These are phyloP conservation scores for Dichotomopilus funicola DNA, from an alignment of 2,329 filamentous ascomycete species.

Conservation along the genomic window DNA sequence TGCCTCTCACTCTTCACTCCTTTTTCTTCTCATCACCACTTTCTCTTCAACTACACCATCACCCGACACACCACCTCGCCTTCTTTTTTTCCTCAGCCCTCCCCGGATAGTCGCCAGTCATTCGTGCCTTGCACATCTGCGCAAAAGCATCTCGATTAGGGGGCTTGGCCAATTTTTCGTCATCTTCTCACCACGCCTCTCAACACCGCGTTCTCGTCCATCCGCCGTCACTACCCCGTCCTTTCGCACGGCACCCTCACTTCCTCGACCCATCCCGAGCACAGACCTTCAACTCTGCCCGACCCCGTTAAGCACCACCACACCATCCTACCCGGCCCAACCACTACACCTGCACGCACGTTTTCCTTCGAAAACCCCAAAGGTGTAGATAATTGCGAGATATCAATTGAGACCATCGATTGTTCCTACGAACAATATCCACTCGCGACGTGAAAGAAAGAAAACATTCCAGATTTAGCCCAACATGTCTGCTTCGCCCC, in stretches of 20 bases:
- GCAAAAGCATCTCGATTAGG: constrained; percentile 13
- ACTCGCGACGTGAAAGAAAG: constrained; percentile 18
- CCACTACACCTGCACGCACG: constrained; percentile 70
- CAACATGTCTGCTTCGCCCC: constrained; percentile 68
- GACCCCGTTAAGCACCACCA: constrained; percentile 16
- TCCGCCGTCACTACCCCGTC: constrained; percentile 15
- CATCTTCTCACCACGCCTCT: constrained; percentile 14
- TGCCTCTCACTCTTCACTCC: constrained; percentile 8
- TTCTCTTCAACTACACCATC: constrained; percentile 9
- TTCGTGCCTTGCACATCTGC: constrained; percentile 8
- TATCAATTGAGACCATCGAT: constrained; percentile 42
- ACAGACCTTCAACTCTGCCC: constrained; percentile 17
- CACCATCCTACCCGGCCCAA: constrained; percentile 35
- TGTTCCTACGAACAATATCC: constrained; percentile 33
- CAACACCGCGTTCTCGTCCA: constrained; percentile 17
- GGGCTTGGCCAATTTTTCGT: constrained; percentile 15
- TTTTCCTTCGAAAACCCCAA: constrained; percentile 81
- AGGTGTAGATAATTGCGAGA: constrained; percentile 66
- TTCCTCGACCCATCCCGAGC: constrained; percentile 18
- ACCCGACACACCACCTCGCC: constrained; percentile 11
- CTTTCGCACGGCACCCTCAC: constrained; percentile 15
- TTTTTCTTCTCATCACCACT: background rate
- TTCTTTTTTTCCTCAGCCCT: constrained; percentile 1
- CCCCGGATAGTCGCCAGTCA: constrained; percentile 10
- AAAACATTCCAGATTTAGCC: constrained; percentile 27